A percentile compares a stretch with the other conserved stretches of the same genome.
These are phyloP conservation scores for Plectosphaerella sp. DNA, from an alignment of 2,329 filamentous ascomycete species.

Conservation along the genomic window DNA sequence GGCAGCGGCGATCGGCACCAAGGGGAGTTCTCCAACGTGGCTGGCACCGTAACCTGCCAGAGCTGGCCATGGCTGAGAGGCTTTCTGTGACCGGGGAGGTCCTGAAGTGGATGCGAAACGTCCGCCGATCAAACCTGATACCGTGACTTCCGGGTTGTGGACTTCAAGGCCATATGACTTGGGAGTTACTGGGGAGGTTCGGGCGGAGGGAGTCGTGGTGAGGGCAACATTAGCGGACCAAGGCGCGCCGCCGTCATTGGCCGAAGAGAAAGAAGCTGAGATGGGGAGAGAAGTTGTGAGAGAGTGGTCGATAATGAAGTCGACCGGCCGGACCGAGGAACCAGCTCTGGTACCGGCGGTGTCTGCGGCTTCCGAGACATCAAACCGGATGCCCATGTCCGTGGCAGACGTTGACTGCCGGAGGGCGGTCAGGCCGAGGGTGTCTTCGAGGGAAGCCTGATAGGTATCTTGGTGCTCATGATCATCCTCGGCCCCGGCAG, in stretches of 20 bases:
- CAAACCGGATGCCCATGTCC: slow-evolving; percentile 32
- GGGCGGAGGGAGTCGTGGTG: no score
- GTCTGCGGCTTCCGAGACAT: slow-evolving; percentile 18
- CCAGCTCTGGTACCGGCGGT: slow-evolving; percentile 1
- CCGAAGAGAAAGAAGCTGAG: slow-evolving; percentile 5
- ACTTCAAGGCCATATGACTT: neutral
- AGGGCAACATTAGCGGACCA: no score
- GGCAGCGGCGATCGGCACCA: slow-evolving; percentile 28
- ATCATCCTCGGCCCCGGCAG: slow-evolving; percentile 13
- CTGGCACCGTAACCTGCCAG: neutral
- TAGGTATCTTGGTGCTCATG: slow-evolving; percentile 13
- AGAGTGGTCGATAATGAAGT: slow-evolving; percentile 34
- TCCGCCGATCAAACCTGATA: neutral
- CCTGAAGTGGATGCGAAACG: neutral
- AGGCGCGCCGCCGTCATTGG: no score
- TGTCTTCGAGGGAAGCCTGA: slow-evolving; percentile 14
- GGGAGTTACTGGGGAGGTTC: no score
- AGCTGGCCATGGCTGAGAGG: neutral
- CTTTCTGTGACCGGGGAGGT: neutral
- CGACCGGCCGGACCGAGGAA: slow-evolving; percentile 21
- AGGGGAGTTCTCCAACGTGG: slow-evolving; percentile 6
- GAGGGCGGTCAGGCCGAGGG: slow-evolving; percentile 14
- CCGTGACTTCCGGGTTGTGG: neutral
- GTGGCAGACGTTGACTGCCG: slow-evolving; percentile 23
- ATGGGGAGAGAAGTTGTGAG: slow-evolving; percentile 27